Evolutionary conservation across 768 basidiomycete genomes (phyloP).

Genomic region (Pisolithus marmoratus): DNA sequence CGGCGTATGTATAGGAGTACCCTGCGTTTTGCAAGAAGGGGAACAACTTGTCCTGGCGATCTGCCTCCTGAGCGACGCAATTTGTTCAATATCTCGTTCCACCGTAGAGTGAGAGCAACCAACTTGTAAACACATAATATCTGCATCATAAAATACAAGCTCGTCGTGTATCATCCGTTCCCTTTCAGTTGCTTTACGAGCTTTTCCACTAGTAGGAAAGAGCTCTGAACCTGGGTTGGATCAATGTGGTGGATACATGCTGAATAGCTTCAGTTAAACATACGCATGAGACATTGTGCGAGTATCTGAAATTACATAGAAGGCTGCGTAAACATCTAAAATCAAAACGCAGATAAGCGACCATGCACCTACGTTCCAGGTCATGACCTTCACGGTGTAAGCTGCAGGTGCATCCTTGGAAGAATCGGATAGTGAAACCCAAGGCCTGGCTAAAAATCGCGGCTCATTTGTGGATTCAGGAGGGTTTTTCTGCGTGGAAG

Average conservation of each 20-base stretch:
- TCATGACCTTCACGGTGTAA: constrained; percentile 51
- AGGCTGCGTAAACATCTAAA: constrained; percentile 1
- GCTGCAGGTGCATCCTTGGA: background rate
- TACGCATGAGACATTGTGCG: constrained; percentile 76
- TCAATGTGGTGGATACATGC: background rate
- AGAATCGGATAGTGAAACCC: constrained; percentile 26
- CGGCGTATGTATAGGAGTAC: constrained; percentile 60
- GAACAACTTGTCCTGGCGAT: constrained; percentile 66
- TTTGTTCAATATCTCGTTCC: background rate
- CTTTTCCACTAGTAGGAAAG: constrained; percentile 75
- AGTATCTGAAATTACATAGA: constrained; percentile 44
- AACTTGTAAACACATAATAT: constrained; percentile 86
- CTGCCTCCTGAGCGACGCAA: constrained; percentile 65
- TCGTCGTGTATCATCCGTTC: constrained; percentile 74
- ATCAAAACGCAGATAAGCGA: background rate
- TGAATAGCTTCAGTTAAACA: constrained; percentile 27
- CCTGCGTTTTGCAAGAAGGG: constrained; percentile 60
- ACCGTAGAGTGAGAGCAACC: constrained; percentile 4
- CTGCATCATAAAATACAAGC: constrained; percentile 64
- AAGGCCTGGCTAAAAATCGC: constrained; percentile 24
- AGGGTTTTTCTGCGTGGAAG: constrained; percentile 17
- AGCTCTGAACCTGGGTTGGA: constrained; percentile 58
- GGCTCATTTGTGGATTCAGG: constrained; percentile 1
- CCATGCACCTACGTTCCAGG: constrained; percentile 71
- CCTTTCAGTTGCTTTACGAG: constrained; percentile 69